Base-by-base conservation (phyloP, 768 basidiomycete genomes). In the Xerocomellus intermedius region DNA sequence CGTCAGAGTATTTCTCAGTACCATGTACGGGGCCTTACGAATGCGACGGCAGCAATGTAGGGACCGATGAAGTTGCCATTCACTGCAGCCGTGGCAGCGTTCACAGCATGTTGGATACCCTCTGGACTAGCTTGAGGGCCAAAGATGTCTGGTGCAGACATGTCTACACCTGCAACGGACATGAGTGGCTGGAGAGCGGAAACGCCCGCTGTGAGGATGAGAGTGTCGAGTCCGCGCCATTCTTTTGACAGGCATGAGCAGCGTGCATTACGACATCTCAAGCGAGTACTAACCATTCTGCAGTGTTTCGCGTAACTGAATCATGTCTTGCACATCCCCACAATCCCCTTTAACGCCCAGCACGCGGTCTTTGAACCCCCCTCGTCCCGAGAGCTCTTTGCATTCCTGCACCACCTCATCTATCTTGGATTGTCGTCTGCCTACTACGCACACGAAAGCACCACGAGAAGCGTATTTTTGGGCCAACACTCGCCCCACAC, bases 211-310 rank as follows among this genome's bases (percentile, higher is more conserved):
- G 82, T 80, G 35, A 96, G 82, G 30, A 93, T 73, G 6, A 96
- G 66, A 0, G 94, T 96, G 69, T 96, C 94, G 2, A 95, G 60
- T 16, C 92, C 90, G 2, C 73, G 74, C 91, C 92, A 94, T 59
- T 77, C 94, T 95, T 9, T 16, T 43, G 21, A 35, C 4, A 45
- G 6, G 21, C 3, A 39, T 64, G 22, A 60, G 45, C 12, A 32
- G 2, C 57, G 2, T 54, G 9, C n/a, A 30, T 7, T 3, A 42
- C 26, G 2, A 14, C 13, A 45, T 36, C 13, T 38, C 26, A 52
- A 30, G 48, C 22, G 33, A 30, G 28, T 21, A 37, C 33, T 41
- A 48, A 89, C 93, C 79, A 59, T 73, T 69, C 42, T 81, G 75
- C 24, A 95, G 54, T 1, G 66, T 61, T 10, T 76, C 73, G 45